phyloP scores from a whole-genome alignment of 805 yeast genomes.

The Komagataella pseudopastoris region DNA sequence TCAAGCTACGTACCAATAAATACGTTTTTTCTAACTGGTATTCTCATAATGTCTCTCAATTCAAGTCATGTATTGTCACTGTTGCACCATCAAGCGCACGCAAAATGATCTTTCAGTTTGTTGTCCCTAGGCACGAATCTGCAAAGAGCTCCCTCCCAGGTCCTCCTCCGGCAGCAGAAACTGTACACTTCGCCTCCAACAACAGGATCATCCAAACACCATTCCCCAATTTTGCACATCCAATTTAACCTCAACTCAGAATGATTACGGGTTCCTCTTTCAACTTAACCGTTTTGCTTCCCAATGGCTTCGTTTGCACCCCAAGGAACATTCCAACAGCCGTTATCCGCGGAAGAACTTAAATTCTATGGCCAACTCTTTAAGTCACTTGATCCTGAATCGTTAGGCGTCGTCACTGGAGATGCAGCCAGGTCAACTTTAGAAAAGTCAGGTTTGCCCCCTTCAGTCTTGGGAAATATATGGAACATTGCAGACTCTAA shows the following conservation, averaged over 20 bases:
- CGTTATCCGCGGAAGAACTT: slow-evolving; percentile 65
- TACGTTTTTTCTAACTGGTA: slow-evolving; percentile 1
- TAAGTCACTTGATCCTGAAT: slow-evolving; percentile 65
- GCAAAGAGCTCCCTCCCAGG: background rate
- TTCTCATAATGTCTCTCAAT: background rate
- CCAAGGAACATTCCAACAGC: slow-evolving; percentile 10
- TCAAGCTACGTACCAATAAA: slow-evolving; percentile 1
- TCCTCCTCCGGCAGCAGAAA: background rate
- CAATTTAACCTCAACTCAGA: background rate
- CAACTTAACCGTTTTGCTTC: background rate
- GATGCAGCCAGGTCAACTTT: slow-evolving; percentile 71
- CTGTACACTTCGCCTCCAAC: background rate
- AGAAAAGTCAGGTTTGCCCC: slow-evolving; percentile 75
- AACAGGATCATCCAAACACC: background rate
- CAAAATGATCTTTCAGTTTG: too few relatives aligned
- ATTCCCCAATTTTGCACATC: background rate
- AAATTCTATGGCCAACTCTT: slow-evolving; percentile 62
- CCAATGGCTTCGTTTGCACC: slow-evolving; percentile 1
- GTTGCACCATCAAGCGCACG: background rate
- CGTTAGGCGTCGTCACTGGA: slow-evolving; percentile 76
- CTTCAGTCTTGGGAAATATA: slow-evolving; percentile 69
- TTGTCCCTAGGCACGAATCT: too few relatives aligned
- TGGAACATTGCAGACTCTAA: slow-evolving; percentile 93
- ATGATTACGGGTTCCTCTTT: background rate
- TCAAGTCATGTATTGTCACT: background rate